Evolutionary conservation across 305 asterid genomes (phyloP).

Genomic region (Solanum chacoense): DNA sequence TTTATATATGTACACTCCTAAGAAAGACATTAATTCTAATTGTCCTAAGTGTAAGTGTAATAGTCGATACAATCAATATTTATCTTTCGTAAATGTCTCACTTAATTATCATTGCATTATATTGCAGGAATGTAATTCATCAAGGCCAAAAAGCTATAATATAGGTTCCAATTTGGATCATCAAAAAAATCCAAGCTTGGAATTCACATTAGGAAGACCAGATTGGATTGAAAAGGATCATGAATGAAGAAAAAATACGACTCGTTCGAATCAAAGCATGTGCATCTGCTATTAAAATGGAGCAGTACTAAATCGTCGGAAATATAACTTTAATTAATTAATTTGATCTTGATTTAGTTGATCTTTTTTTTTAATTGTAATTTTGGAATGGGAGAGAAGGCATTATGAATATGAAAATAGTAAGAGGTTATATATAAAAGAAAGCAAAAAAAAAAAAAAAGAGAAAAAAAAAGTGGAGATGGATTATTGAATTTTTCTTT

Average conservation of each 20-base stretch:
- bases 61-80: not conserved
- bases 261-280: not conserved
- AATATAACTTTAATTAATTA: not conserved
- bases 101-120: not conserved
- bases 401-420: conserved; percentile 1
- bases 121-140: conserved; percentile 34
- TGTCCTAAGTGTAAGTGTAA: not conserved
- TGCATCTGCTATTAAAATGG: not conserved
- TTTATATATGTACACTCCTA: not conserved
- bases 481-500: not conserved
- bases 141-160: conserved; percentile 17
- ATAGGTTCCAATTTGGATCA: conserved; percentile 5
- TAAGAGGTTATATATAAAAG: not conserved
- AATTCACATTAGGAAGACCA: conserved; percentile 46
- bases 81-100: not conserved
- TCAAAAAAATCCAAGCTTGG: conserved; percentile 35
- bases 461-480: not conserved
- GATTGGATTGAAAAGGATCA: conserved; percentile 47
- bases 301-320: not conserved
- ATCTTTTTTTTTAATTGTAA: not conserved
- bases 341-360: not conserved
- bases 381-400: conserved; percentile 10
- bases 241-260: not conserved
- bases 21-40: not conserved
- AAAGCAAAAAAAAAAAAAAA: not conserved